phyloP scores from a whole-genome alignment of 768 basidiomycete species.

The Tulasnella sp. region DNA sequence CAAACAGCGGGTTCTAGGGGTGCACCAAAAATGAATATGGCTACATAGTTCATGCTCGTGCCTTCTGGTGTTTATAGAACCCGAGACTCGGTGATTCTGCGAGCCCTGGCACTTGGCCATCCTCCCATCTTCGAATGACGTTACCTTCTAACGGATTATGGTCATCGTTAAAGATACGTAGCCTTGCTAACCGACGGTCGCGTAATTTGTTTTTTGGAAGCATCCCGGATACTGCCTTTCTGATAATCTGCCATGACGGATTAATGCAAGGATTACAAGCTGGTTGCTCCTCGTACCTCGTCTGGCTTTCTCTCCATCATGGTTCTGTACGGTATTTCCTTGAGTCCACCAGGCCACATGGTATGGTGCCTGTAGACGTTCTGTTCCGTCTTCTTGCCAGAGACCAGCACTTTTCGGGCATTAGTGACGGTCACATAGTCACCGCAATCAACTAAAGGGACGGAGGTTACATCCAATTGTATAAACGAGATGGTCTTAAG shows the following conservation, averaged over 20 bases:
- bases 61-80: constrained; percentile 8
- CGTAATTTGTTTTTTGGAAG: constrained; percentile 95
- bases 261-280: no score
- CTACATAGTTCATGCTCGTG: background rate
- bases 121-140: constrained; percentile 67
- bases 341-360: constrained; percentile 86
- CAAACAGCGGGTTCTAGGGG: no score
- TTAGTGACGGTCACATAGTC: constrained; percentile 97
- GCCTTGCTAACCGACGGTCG: constrained; percentile 70
- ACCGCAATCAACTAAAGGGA: constrained; percentile 74
- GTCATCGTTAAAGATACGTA: constrained; percentile 75
- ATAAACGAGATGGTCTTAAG: background rate
- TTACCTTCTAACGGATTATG: constrained; percentile 57
- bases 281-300: constrained; percentile 68
- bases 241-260: constrained; percentile 68
- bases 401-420: constrained; percentile 67
- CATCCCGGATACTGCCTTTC: constrained; percentile 95
- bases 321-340: constrained; percentile 72
- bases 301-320: constrained; percentile 83
- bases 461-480: background rate
- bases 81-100: constrained; percentile 13
- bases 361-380: constrained; percentile 80
- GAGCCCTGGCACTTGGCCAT: constrained; percentile 19
- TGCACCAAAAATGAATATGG: background rate
- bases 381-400: constrained; percentile 81